Percentiles rank a stretch among this genome's conserved stretches.
These are phyloP conservation scores for Podila horticola DNA, from an alignment of 192 early-diverging fungal species.

Conservation along the genomic window DNA sequence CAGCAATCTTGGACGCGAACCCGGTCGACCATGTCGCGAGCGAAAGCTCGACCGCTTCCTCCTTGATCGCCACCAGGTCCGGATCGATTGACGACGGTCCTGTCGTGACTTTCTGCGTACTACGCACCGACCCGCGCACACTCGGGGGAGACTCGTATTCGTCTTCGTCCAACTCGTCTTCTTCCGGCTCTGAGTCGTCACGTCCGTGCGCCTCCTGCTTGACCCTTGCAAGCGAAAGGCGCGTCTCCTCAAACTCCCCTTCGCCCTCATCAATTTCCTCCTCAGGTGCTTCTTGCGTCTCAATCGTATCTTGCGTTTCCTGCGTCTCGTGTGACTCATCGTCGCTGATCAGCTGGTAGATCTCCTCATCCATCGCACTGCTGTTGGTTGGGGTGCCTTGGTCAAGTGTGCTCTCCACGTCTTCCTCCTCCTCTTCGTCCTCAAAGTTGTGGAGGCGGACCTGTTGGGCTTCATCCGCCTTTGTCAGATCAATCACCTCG, in stretches of 20 bases:
- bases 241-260: constrained; percentile 41
- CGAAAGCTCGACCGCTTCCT: background rate
- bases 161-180: constrained; percentile 31
- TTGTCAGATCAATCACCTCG: constrained; percentile 48
- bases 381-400: background rate
- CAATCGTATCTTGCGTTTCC: background rate
- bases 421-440: constrained; percentile 11
- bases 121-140: too few species aligned
- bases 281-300: constrained; percentile 19
- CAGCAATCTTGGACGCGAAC: background rate
- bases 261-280: constrained; percentile 52
- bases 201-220: constrained; percentile 12
- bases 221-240: background rate
- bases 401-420: background rate
- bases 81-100: background rate
- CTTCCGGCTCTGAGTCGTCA: constrained; percentile 33
- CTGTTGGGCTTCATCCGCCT: constrained; percentile 45
- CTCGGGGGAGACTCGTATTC: constrained; percentile 16
- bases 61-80: background rate
- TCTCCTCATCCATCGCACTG: background rate
- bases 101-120: background rate
- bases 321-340: constrained; percentile 3
- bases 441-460: constrained; percentile 3
- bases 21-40: background rate
- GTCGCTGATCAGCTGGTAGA: background rate